These are phyloP conservation scores for Xanthoceras sorbifolium DNA, from an alignment of 345 rosid species.

Conservation along the genomic window DNA sequence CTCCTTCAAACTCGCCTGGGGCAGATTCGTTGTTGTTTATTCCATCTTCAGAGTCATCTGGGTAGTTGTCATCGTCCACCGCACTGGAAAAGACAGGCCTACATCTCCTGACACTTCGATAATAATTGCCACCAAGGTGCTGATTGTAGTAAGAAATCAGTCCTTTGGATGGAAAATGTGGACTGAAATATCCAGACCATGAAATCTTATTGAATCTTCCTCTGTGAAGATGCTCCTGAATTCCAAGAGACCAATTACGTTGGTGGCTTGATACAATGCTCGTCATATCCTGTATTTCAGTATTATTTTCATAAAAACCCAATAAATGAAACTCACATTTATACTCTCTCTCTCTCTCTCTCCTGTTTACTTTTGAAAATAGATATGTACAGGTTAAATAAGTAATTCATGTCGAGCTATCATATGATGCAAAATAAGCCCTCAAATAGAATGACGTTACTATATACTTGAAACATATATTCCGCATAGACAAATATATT, in stretches of 20 bases:
- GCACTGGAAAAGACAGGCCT: slow-evolving; percentile 45
- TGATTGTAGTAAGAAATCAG: slow-evolving; percentile 33
- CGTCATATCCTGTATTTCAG: slow-evolving; percentile 50
- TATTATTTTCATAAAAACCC: background rate
- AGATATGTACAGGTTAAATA: background rate
- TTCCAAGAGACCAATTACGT: slow-evolving; percentile 51
- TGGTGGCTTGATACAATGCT: slow-evolving; percentile 59
- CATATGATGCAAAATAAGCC: no score
- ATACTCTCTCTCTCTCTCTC: background rate
- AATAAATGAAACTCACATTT: background rate
- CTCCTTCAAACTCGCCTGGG: slow-evolving; percentile 33
- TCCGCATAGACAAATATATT: background rate
- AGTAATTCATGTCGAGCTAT: no score
- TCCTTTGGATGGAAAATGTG: slow-evolving; percentile 34
- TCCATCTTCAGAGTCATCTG: slow-evolving; percentile 42
- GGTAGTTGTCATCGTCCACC: slow-evolving; percentile 51
- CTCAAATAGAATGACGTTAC: background rate
- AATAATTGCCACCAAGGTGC: slow-evolving; percentile 23
- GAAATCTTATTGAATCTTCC: slow-evolving; percentile 45
- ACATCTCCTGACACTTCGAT: slow-evolving; percentile 29
- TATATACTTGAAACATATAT: background rate
- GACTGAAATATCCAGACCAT: slow-evolving; percentile 34
- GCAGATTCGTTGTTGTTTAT: slow-evolving; percentile 35
- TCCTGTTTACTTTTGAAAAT: background rate
- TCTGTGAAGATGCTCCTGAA: slow-evolving; percentile 36